These are phyloP conservation scores for Nitzschia inconspicua DNA, from an alignment of 108 stramenopile genomes.

Conservation along the genomic window DNA sequence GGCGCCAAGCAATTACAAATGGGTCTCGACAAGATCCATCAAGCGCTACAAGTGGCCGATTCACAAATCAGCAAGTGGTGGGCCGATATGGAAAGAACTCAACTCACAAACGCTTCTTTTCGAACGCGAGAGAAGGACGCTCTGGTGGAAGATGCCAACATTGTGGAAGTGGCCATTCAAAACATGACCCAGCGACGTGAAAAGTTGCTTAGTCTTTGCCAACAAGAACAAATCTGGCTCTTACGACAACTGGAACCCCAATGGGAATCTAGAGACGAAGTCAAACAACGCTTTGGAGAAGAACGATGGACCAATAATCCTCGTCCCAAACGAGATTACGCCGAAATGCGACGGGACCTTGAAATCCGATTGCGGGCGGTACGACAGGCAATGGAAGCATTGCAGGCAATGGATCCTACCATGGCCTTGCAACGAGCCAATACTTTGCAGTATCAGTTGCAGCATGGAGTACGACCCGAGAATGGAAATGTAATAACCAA, in stretches of 20 bases:
- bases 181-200: constrained; percentile 14
- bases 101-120: not conserved
- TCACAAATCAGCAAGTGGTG: constrained; percentile 15
- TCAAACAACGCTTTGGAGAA: constrained; percentile 25
- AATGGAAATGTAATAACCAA: not conserved
- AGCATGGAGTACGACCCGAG: no score
- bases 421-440: not conserved
- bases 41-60: constrained; percentile 28
- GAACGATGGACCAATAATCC: constrained; percentile 53
- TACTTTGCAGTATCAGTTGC: not conserved
- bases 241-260: constrained; percentile 30
- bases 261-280: constrained; percentile 44
- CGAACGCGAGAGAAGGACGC: not conserved
- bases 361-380: constrained; percentile 28
- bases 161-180: constrained; percentile 30
- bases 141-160: constrained; percentile 30
- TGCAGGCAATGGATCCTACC: constrained; percentile 14
- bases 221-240: constrained; percentile 8
- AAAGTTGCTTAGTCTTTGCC: not conserved
- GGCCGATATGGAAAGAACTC: not conserved
- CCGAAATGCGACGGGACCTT: constrained; percentile 18
- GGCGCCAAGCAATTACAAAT: constrained; percentile 9
- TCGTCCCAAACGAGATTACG: constrained; percentile 25
- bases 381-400: constrained; percentile 14
- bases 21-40: constrained; percentile 10